phyloP scores from a whole-genome alignment of 1,139 yeast species.

The Arxiozyma bovina region DNA sequence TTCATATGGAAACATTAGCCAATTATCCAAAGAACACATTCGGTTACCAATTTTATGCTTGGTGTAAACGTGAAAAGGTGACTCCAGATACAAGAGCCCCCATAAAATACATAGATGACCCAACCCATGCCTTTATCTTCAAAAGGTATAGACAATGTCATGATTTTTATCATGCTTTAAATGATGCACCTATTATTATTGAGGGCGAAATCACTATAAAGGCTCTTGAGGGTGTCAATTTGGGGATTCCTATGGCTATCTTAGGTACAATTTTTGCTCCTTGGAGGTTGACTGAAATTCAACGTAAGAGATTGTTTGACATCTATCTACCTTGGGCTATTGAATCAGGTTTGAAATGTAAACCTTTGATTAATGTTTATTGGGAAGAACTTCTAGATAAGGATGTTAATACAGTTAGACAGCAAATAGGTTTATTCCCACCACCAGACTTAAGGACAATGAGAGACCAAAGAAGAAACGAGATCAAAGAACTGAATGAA shows the following conservation, averaged over 20 bases:
- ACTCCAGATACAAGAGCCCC: slow-evolving; percentile 90
- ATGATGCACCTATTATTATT: slow-evolving; percentile 81
- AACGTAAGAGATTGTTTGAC: slow-evolving; percentile 39
- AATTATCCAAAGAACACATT: slow-evolving; percentile 60
- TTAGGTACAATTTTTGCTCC: slow-evolving; percentile 87
- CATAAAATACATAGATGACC: slow-evolving; percentile 79
- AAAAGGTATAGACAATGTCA: slow-evolving; percentile 94
- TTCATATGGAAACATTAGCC: slow-evolving; percentile 55
- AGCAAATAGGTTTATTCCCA: slow-evolving; percentile 51
- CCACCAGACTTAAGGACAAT: slow-evolving; percentile 70
- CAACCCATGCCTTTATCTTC: slow-evolving; percentile 82
- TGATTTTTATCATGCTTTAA: slow-evolving; percentile 89
- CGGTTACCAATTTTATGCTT: slow-evolving; percentile 67
- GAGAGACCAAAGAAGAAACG: slow-evolving; percentile 35
- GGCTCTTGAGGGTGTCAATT: slow-evolving; percentile 83
- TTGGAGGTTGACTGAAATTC: slow-evolving; percentile 48
- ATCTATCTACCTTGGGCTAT: slow-evolving; percentile 89
- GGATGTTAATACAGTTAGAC: slow-evolving; percentile 64
- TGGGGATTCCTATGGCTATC: slow-evolving; percentile 95
- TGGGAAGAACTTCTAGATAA: slow-evolving; percentile 81
- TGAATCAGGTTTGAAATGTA: slow-evolving; percentile 60
- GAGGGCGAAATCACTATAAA: slow-evolving; percentile 95
- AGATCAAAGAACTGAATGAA: slow-evolving; percentile 20
- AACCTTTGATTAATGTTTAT: slow-evolving; percentile 76
- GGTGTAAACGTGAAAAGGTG: slow-evolving; percentile 83